phyloP scores from a whole-genome alignment of 805 yeast genomes.

The Starmerella davenportii region DNA sequence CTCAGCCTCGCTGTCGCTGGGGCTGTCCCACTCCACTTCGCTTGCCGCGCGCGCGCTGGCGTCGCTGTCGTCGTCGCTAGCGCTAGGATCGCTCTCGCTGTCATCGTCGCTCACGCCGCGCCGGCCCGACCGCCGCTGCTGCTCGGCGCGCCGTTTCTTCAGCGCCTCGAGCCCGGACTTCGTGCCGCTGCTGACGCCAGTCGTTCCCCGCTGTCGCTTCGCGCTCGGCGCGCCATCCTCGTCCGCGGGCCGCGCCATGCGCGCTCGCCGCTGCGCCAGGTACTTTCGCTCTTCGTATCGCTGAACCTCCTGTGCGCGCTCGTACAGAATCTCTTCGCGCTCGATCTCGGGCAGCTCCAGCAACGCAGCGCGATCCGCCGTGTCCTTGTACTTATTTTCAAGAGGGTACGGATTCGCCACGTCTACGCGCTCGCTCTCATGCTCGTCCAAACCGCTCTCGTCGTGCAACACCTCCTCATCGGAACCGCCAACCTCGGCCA shows the following conservation, averaged over 20 bases:
- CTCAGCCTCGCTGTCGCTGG: slow-evolving; percentile 27
- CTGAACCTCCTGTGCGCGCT: slow-evolving; percentile 83
- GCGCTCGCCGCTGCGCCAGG: slow-evolving; percentile 51
- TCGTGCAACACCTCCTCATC: slow-evolving; percentile 24
- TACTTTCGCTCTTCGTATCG: slow-evolving; percentile 67
- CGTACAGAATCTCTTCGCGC: slow-evolving; percentile 79
- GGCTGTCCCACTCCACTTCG: slow-evolving; percentile 27
- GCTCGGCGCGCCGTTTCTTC: slow-evolving; percentile 36
- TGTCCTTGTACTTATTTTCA: slow-evolving; percentile 80
- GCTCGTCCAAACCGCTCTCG: slow-evolving; percentile 1
- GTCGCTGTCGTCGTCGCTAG: background rate
- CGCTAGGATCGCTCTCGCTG: slow-evolving; percentile 6
- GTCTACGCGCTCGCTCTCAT: slow-evolving; percentile 15
- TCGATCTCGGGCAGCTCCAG: slow-evolving; percentile 68
- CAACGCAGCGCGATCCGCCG: slow-evolving; percentile 43
- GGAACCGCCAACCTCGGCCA: slow-evolving; percentile 65
- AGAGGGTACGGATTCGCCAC: slow-evolving; percentile 67
- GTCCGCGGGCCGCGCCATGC: slow-evolving; percentile 16
- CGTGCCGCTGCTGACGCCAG: slow-evolving; percentile 27
- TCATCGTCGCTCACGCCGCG: slow-evolving; percentile 17
- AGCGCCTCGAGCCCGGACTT: slow-evolving; percentile 49
- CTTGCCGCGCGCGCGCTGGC: slow-evolving; percentile 6
- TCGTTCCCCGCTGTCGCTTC: slow-evolving; percentile 22
- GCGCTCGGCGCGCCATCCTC: slow-evolving; percentile 16
- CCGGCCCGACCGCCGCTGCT: slow-evolving; percentile 3